phyloP scores from a whole-genome alignment of 768 basidiomycete species.

The Trichaptum fuscoviolaceum region DNA sequence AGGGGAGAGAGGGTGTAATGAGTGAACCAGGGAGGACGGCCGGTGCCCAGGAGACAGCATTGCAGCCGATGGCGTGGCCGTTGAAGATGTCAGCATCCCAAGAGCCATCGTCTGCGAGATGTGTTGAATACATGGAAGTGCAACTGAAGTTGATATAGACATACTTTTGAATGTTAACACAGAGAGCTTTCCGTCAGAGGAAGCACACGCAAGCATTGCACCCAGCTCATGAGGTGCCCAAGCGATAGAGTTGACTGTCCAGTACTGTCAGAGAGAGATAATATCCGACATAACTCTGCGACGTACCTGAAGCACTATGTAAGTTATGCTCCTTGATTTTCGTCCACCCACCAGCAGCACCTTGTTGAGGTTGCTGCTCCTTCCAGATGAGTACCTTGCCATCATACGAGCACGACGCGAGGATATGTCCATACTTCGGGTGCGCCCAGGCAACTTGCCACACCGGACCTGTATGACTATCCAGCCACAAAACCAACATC shows the following conservation, averaged over 20 bases:
- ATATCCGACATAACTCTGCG: background rate
- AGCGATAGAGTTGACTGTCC: constrained; percentile 87
- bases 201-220: constrained; percentile 94
- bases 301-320: constrained; percentile 87
- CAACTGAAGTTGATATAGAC: constrained; percentile 20
- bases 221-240: constrained; percentile 99
- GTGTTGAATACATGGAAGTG: background rate
- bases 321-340: constrained; percentile 94
- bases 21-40: constrained; percentile 83
- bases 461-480: constrained; percentile 92
- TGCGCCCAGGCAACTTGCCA: constrained; percentile 99
- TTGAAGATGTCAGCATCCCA: constrained; percentile 95
- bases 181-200: constrained; percentile 94
- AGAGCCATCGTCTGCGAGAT: constrained; percentile 79
- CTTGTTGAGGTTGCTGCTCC: constrained; percentile 50
- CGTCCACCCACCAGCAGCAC: constrained; percentile 68
- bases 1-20: constrained; percentile 56
- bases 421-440: constrained; percentile 93
- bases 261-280: background rate
- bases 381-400: constrained; percentile 99
- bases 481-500: background rate
- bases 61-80: constrained; percentile 94
- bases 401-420: constrained; percentile 98
- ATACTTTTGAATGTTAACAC: constrained; percentile 94
- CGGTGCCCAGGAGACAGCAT: constrained; percentile 97